These are phyloP conservation scores for Graphium sp. DNA, from an alignment of 2,329 filamentous ascomycete genomes.

Conservation along the genomic window DNA sequence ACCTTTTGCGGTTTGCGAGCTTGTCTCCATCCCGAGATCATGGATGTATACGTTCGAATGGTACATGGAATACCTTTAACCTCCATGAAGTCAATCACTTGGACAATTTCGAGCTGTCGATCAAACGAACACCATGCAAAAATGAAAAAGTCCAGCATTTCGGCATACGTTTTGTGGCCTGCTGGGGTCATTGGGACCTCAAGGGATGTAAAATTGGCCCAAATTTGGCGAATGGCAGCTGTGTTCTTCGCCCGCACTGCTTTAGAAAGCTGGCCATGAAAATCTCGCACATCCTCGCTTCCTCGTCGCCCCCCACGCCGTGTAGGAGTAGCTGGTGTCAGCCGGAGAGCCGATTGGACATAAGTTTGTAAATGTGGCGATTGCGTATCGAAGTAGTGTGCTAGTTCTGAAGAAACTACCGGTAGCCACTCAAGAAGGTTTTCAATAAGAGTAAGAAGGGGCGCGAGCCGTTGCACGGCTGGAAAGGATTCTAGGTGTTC, in stretches of 20 bases:
- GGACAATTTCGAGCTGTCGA: constrained; percentile 6
- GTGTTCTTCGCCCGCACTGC: no score
- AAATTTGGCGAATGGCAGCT: no score
- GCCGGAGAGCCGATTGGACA: no score
- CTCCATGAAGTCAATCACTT: constrained; percentile 23
- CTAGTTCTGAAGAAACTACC: no score
- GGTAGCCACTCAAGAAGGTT: constrained; percentile 4
- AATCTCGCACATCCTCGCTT: no score
- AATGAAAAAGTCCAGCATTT: constrained; percentile 21
- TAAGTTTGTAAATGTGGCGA: no score
- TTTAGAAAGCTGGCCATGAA: no score
- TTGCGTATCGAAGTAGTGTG: no score
- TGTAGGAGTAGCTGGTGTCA: no score
- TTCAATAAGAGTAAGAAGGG: constrained; percentile 4
- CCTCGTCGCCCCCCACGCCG: no score
- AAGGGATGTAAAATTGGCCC: no score
- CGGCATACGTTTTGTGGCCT: constrained; percentile 6
- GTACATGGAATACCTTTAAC: constrained; percentile 36
- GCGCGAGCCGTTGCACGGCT: constrained; percentile 1
- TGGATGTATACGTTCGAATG: constrained; percentile 51
- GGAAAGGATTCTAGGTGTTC: background rate
- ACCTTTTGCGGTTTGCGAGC: constrained; percentile 41
- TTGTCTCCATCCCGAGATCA: constrained; percentile 54
- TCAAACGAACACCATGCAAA: constrained; percentile 20
- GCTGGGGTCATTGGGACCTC: no score